Base-by-base conservation (phyloP, 352 stramenopile genomes). In the Phytophthora gonapodyides region DNA sequence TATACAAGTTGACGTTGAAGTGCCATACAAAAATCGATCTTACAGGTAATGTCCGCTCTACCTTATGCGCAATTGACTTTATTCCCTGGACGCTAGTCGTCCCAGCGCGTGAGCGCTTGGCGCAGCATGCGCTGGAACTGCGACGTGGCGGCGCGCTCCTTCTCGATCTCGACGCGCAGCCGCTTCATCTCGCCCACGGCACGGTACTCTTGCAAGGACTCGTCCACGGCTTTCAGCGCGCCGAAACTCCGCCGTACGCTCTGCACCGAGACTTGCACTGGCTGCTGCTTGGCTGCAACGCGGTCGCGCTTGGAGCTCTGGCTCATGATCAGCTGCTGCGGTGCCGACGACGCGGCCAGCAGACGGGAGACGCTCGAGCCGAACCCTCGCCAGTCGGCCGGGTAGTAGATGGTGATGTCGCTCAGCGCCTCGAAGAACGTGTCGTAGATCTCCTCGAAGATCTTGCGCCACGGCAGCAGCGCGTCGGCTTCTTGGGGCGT, bases 91-190 rank as follows among this genome's bases (percentile, higher is more conserved):
- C 15, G 45, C 59, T 73, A 73, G 13, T 69, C 50, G 36, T 80
- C 59, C 76, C 78, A 89, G 13, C 71, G 70, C 27, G 64, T 58
- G 31, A 93, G 47, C 47, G 87, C 81, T 27, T 74, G 76, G 7
- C 69, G 76, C 8, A 93, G 69, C 67, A 88, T 81, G 42, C 78
- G 78, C 54, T 89, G 75, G 61, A 78, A 93, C 30, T 74, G 69
- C 3, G 76, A 72, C 1, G 78, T 64, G 4, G 75, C 72, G 3
- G 63, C 72, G 16, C 64, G 69, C 27, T 93, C 80, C 27, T 71
- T 81, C 15, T 79, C 63, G 41, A 91, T 86, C 51, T 84, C 75
- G 1, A 82, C 56, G 36, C 75, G 70, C 5, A 93, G 78, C 21
- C 64, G 49, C 51, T 82, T 80, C 52, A 87, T 58, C 41, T 69